Conservation (phyloP, 305 asterid species). For the Fraxinus ornus region DNA sequence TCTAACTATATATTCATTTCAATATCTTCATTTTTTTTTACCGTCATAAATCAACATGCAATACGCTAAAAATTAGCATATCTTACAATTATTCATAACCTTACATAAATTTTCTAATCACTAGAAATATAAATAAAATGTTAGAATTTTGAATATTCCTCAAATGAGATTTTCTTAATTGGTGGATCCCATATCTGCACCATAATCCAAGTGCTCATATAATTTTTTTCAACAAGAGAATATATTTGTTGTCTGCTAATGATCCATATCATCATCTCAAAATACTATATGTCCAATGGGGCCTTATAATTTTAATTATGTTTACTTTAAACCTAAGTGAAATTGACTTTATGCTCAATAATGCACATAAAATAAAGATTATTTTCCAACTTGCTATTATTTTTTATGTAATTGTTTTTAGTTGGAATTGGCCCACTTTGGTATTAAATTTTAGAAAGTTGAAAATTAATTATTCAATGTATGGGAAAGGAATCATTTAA, state of each 20-base stretch:
- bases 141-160: not conserved
- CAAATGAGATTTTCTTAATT: not conserved
- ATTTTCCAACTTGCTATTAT: not conserved
- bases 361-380: not conserved
- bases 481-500: not conserved
- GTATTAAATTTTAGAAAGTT: not conserved
- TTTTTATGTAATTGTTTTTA: not conserved
- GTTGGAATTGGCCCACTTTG: conserved; percentile 9
- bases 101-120: not conserved
- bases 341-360: conserved; percentile 18
- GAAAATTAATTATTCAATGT: not conserved
- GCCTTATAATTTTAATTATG: not conserved
- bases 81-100: not conserved
- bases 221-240: not conserved
- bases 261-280: not conserved
- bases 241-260: conserved; percentile 15
- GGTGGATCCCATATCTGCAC: not conserved
- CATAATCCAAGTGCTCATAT: not conserved
- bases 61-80: no score
- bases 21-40: no score
- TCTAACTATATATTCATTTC: no score
- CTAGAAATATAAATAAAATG: not conserved
- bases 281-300: not conserved
- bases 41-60: no score
- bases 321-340: conserved; percentile 8